phyloP scores from a whole-genome alignment of 352 stramenopile species.

The Elongisporangium anandrum region DNA sequence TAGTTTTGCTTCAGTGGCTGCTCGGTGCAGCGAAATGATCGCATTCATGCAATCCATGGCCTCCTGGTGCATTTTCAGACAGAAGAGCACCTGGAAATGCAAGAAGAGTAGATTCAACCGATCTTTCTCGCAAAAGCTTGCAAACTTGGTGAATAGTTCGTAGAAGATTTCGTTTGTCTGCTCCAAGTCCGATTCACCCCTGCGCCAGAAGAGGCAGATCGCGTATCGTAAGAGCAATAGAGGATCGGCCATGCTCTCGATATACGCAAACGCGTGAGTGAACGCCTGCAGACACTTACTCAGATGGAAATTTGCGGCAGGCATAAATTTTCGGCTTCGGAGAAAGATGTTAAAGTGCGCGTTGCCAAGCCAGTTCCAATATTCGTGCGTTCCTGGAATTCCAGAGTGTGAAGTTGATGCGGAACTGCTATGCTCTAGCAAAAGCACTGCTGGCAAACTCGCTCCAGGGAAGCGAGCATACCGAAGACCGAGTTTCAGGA shows the following conservation, averaged over 20 bases:
- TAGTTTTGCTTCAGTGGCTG: background rate
- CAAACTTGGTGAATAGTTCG: conserved; percentile 49
- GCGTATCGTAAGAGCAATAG: conserved; percentile 56
- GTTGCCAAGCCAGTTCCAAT: conserved; percentile 64
- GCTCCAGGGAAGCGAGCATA: conserved; percentile 52
- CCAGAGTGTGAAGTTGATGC: conserved; percentile 36
- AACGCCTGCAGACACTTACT: conserved; percentile 46
- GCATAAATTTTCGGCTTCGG: conserved; percentile 58
- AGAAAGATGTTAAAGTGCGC: conserved; percentile 64
- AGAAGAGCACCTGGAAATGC: conserved; percentile 57
- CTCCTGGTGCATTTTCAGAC: conserved; percentile 44
- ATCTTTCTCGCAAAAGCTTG: conserved; percentile 60
- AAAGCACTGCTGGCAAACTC: conserved; percentile 43
- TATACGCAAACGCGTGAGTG: conserved; percentile 53
- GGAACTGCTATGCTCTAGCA: conserved; percentile 37
- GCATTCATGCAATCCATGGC: conserved; percentile 45
- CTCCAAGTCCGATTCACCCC: conserved; percentile 38
- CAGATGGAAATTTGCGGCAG: conserved; percentile 45
- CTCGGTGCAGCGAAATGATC: conserved; percentile 22
- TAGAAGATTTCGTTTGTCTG: conserved; percentile 51
- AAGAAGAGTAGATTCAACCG: conserved; percentile 50
- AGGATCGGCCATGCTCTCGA: conserved; percentile 58
- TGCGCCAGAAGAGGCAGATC: conserved; percentile 58
- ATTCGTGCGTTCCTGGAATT: conserved; percentile 41
- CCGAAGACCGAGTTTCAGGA: conserved; percentile 55